Percentiles rank a stretch among this genome's conserved stretches.
These are phyloP conservation scores for Backusella liffmaniae DNA, from an alignment of 192 early-diverging fungal genomes.

Conservation along the genomic window DNA sequence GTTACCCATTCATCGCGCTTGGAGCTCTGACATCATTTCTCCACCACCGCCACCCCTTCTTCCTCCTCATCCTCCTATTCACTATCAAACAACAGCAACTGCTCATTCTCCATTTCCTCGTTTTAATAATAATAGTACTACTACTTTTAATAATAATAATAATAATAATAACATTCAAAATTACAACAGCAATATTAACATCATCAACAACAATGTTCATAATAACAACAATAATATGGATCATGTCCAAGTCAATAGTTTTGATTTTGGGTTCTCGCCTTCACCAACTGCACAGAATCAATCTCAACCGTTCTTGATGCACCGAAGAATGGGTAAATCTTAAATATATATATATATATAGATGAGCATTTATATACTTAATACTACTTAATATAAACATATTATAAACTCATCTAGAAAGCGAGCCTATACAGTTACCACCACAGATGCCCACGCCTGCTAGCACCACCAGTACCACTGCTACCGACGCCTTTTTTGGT, in stretches of 20 bases:
- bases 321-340: conserved; percentile 6
- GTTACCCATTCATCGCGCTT: conserved; percentile 31
- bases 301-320: background rate
- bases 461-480: background rate
- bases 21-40: conserved; percentile 32
- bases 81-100: background rate
- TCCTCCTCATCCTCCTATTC: background rate
- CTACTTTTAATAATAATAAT: background rate
- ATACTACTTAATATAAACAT: background rate
- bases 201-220: background rate
- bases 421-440: background rate
- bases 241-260: background rate
- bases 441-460: background rate
- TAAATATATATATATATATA: background rate
- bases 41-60: background rate
- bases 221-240: background rate
- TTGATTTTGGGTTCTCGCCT: background rate
- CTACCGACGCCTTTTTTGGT: background rate
- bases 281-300: conserved; percentile 7
- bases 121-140: background rate
- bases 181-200: background rate
- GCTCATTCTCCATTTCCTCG: background rate
- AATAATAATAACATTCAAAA: background rate
- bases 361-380: background rate
- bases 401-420: background rate